Evolutionary conservation across 2,329 filamentous ascomycete genomes (phyloP), one percentile per base, ranked within the genome.

Genomic region (Boeremia lycopersici): DNA sequence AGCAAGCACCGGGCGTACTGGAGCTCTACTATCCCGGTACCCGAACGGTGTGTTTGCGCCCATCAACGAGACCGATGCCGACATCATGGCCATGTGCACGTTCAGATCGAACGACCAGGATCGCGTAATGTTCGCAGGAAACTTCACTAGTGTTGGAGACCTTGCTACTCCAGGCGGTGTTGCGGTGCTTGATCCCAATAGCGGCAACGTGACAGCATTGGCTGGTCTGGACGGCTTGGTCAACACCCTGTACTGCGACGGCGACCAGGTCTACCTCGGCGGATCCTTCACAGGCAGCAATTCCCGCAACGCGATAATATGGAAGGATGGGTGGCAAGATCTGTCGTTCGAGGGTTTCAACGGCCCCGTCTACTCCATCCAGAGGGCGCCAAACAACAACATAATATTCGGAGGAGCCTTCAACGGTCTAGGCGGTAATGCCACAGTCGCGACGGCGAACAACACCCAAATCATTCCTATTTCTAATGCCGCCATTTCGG

Each of bases 291-390:
- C 84, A 51, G 87, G 86, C 36, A 83, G 80, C 33, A 91, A 95
- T 70, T 95, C 92, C 6, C 91, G 89, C 25, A 98, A 99, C 73
- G 96, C 93, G 6, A 88, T 97, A 64, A 85, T 89, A 11, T 98
- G 91, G 91, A 83, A 79, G 9, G 78, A 85, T 28, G 61, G 66
- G 38, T 97, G 90, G 88, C 84, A 84, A 17, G 89, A 91, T 67
- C 78, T 99, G 52, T 89, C 93, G 2, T 99, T 99, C 78, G 86
- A 87, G 35, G 96, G 96, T 19, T 96, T 99, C 77, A 98, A 98
- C 76, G 93, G 93, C 25, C 91, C 91, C 2, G 92, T 99, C 46
- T 85, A 86, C 59, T 89, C 93, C 33, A 98, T 99, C 63, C 83
- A 86, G 45, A 92, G 91, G 76, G 85, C 88, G 17, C 81, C 87